Base-by-base conservation (phyloP, 768 basidiomycete species). In the Hygrocybe punicea region DNA sequence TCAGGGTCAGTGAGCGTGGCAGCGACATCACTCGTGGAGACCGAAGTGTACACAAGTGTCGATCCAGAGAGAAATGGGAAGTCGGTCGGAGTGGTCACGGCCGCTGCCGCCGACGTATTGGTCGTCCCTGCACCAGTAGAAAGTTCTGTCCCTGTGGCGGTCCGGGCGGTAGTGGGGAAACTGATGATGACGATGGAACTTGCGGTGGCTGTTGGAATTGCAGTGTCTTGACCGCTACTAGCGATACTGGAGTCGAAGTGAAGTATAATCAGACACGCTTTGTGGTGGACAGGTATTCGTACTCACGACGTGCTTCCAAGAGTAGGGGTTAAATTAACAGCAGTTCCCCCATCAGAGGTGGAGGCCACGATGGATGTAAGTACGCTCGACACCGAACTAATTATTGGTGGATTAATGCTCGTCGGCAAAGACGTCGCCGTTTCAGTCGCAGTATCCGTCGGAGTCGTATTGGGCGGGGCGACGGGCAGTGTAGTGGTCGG, bases 1-100 rank as follows among this genome's bases (percentile, higher is more conserved):
- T 81, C 80, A 2, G 81, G 79, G 58, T 81, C 67, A 2, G 78
- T 78, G 6, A 78, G 59, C 4, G 76, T 71, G 10, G 51, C 29
- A 1, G 50, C 45, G 1, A 61, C 52, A 2, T 72, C 56, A 2
- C 75, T 64, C 1, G 73, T 62, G 10, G 75, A 45, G 16, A 71
- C 52, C 6, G 79, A 68, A 2, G 73, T 68, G 39, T 79, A 60
- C 6, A 71, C 76, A 13, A 81, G 69, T 0, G 78, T 72, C 1
- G 74, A 70, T 63, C 75, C 74, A 10, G 78, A 76, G 21, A 79
- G 68, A 53, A 81, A 67, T 0, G 76, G 72, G 11, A 79, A 70
- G 29, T 69, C 76, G 0, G 79, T 73, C 37, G 74, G 68, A 53
- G 79, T 65, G 9, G 75, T 65, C 42, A 45, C 47, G 45, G 34